Percentiles rank a stretch among this genome's conserved stretches.
Conservation (phyloP, 179 eudicot genomes). For the Carnegiea gigantea region DNA sequence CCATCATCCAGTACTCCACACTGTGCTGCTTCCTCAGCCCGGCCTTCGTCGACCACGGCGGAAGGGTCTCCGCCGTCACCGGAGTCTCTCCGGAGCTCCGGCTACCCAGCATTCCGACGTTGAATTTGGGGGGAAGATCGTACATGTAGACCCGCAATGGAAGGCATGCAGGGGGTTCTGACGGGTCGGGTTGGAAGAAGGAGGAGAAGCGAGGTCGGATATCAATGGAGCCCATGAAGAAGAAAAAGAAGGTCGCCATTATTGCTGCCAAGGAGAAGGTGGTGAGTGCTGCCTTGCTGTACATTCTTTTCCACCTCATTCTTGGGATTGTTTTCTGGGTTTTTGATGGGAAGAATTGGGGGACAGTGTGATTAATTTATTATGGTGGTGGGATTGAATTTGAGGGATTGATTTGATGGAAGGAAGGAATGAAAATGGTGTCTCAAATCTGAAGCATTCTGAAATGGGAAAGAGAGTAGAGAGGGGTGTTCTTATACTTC, state of each 20-base stretch:
- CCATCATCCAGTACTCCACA: conserved; percentile 97
- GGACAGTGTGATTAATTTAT: neutral
- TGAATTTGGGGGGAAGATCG: conserved; percentile 62
- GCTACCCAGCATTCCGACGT: conserved; percentile 57
- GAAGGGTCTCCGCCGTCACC: conserved; percentile 51
- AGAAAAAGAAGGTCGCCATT: conserved; percentile 27
- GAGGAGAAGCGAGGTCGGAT: conserved; percentile 44
- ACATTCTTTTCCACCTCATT: conserved; percentile 24
- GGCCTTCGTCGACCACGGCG: conserved; percentile 52
- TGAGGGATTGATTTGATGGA: neutral
- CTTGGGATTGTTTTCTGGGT: neutral
- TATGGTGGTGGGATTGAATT: neutral
- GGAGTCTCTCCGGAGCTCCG: conserved; percentile 34
- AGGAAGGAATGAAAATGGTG: neutral
- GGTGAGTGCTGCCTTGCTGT: conserved; percentile 32
- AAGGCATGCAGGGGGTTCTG: conserved; percentile 29
- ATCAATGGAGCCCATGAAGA: conserved; percentile 39
- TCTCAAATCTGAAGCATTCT: neutral
- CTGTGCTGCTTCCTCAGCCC: conserved; percentile 76
- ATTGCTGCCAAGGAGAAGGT: conserved; percentile 28
- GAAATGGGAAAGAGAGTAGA: neutral
- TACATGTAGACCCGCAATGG: conserved; percentile 81
- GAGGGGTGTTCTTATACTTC: neutral
- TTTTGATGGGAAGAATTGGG: neutral
- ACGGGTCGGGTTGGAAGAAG: conserved; percentile 29